Evolutionary conservation across 306 rosid genomes (phyloP), one percentile per base, ranked within the genome.

Genomic region (Sesbania bispinosa): DNA sequence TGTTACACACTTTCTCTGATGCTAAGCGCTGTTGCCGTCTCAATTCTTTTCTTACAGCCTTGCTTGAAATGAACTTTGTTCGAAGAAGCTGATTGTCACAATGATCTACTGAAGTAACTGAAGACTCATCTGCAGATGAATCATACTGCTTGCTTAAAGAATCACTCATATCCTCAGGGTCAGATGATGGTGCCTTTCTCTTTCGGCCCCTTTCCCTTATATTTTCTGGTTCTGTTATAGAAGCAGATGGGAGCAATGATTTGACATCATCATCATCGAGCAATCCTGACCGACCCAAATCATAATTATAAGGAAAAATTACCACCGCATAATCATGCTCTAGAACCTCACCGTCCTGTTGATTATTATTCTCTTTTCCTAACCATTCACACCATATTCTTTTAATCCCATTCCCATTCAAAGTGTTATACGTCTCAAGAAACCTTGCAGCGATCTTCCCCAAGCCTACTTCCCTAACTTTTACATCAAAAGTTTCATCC

Each of bases 321-420:
- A 90, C 83, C 20, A 93, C 46, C 4, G 89, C 97, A 60, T 71
- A 87, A 52, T 83, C 83, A 65, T 87, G 97, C 78, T 72, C 82
- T 53, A 86, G 84, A 78, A 83, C 77, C 68, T 75, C 69, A 13
- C 52, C 62, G 48, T 75, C 69, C 19, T 70, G 83, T 32, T 71
- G 67, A 48, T 10, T 84, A 16, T 29, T n/a, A 52, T 38, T 24
- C 59, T 62, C 78, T 71, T 79, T 70, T 48, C 96, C 98, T 68
- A 90, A 74, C 98, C 98, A 93, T 78, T 93, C 97, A 20, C 98
- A 93, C 98, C 98, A 93, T 58, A 93, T 81, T 74, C 96, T 84
- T 76, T 79, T 77, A 60, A 88, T 71, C 41, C 82, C 88, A 77
- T 18, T 73, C 18, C 85, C 88, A 79, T 32, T 69, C 6, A 57